Evolutionary conservation across 73 alveolate species (phyloP).

Genomic region (Paramecium caudatum): DNA sequence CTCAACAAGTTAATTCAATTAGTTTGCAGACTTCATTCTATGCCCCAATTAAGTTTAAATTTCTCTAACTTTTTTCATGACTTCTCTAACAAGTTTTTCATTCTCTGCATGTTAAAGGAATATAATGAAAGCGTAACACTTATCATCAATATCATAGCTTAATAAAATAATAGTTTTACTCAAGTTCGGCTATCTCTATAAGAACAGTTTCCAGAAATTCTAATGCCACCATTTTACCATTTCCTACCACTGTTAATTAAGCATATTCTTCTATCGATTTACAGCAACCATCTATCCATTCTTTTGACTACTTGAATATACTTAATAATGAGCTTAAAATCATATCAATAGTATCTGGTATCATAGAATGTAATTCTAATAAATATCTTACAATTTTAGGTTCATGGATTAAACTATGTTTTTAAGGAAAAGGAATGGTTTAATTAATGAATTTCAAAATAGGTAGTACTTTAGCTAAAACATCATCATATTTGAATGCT

Average conservation of each 20-base stretch:
- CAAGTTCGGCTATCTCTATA: background rate
- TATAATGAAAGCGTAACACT: constrained; percentile 37
- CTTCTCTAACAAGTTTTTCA: constrained; percentile 7
- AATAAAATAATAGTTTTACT: background rate
- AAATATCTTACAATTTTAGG: background rate
- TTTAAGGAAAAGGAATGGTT: background rate
- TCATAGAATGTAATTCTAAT: background rate
- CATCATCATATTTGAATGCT: background rate
- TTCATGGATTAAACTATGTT: background rate
- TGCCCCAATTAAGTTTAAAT: background rate
- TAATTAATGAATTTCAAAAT: background rate
- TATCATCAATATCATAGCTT: constrained; percentile 34
- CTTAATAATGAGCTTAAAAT: background rate
- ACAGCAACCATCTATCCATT: constrained; percentile 29
- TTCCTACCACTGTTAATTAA: background rate
- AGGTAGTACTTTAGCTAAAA: background rate
- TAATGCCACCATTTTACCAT: background rate
- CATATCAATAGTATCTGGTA: constrained; percentile 4
- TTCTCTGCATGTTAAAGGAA: constrained; percentile 57
- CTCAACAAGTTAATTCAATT: constrained; percentile 20
- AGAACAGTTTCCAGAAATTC: constrained; percentile 29
- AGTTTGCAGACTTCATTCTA: constrained; percentile 26
- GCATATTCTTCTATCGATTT: constrained; percentile 34
- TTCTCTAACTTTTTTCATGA: constrained; percentile 32
- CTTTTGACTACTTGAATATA: constrained; percentile 12